Percentiles rank a stretch among this genome's conserved stretches.
Evolutionary conservation across 306 rosid species (phyloP).

Genomic region (Fragaria iinumae): DNA sequence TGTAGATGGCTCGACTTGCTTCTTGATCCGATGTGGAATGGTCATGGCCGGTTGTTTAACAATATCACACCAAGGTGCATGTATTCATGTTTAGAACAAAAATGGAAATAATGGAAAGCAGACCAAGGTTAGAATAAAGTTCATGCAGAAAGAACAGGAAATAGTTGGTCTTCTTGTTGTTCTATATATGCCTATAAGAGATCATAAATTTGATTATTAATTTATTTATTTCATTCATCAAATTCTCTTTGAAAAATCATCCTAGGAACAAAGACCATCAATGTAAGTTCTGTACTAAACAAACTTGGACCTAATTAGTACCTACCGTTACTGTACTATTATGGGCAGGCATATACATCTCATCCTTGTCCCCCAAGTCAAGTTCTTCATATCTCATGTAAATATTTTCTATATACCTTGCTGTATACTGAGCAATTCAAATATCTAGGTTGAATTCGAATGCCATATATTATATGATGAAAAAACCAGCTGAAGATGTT

Average conservation of each 20-base stretch:
- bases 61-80: conserved; percentile 30
- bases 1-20: conserved; percentile 60
- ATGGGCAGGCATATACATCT: background rate
- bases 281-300: too few species aligned
- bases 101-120: conserved; percentile 60
- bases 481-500: background rate
- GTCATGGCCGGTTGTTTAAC: conserved; percentile 75
- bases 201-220: conserved; percentile 15
- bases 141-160: conserved; percentile 45
- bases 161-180: conserved; percentile 60
- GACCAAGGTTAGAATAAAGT: conserved; percentile 31
- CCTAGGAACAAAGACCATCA: too few species aligned
- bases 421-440: background rate
- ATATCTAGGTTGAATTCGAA: background rate
- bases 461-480: background rate
- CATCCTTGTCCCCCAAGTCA: background rate
- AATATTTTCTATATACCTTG: too few species aligned
- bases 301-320: too few species aligned
- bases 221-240: too few species aligned
- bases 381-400: too few species aligned
- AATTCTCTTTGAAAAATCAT: too few species aligned
- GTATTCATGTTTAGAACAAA: conserved; percentile 81
- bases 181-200: conserved; percentile 84
- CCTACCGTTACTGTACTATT: background rate
- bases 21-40: conserved; percentile 90